Evolutionary conservation across 179 eudicot genomes (phyloP).

Genomic region (Drosera spatulata): DNA sequence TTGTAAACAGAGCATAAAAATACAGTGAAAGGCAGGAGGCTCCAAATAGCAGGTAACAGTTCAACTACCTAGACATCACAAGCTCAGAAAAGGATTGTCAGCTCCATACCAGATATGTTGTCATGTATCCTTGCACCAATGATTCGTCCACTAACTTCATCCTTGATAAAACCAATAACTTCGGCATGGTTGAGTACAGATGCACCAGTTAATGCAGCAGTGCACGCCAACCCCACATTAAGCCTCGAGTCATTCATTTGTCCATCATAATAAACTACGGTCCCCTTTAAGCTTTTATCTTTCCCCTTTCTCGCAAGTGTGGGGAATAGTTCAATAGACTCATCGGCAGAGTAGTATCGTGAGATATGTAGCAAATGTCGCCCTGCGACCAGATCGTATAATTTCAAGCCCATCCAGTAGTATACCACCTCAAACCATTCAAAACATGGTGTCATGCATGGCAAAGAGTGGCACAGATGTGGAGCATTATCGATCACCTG

Average conservation of each 20-base stretch:
- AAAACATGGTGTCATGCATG: constrained; percentile 98
- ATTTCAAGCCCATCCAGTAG: constrained; percentile 90
- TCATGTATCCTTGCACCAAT: constrained; percentile 76
- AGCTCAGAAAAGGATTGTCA: not conserved
- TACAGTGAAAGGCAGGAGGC: not conserved
- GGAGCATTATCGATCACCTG: constrained; percentile 95
- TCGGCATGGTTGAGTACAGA: constrained; percentile 91
- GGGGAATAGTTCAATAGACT: constrained; percentile 86
- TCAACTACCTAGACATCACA: not conserved
- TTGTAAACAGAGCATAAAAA: no score
- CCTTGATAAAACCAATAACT: constrained; percentile 71
- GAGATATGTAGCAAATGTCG: constrained; percentile 67
- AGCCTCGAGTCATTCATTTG: constrained; percentile 97
- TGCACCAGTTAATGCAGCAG: constrained; percentile 95
- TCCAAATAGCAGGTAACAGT: not conserved
- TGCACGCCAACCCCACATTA: constrained; percentile 90
- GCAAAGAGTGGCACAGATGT: constrained; percentile 85
- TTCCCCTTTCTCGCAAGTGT: constrained; percentile 67
- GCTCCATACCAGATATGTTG: constrained; percentile 60
- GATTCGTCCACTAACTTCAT: constrained; percentile 54
- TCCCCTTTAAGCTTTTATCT: constrained; percentile 73
- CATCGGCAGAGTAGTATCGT: constrained; percentile 81
- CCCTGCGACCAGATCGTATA: constrained; percentile 90
- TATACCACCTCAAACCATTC: constrained; percentile 83
- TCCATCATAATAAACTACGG: constrained; percentile 98